phyloP scores from a whole-genome alignment of 352 stramenopile genomes.

The Phytophthora pisi region DNA sequence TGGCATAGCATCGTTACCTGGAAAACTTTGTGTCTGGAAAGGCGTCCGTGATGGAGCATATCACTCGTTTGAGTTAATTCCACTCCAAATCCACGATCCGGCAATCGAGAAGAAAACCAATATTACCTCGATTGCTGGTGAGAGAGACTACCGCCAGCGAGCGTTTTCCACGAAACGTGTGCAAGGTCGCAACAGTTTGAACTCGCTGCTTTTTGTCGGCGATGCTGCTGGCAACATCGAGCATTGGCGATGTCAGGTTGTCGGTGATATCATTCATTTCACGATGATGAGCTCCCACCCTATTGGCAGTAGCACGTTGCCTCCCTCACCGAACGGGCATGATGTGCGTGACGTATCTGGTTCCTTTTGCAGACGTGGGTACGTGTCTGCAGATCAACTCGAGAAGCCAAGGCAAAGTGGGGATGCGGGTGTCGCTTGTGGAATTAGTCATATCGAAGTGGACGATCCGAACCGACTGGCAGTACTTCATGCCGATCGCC shows the following conservation, averaged over 20 bases:
- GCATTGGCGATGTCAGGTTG: slow-evolving; percentile 78
- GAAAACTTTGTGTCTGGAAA: slow-evolving; percentile 69
- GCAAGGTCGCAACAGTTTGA: slow-evolving; percentile 45
- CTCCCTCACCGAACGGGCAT: slow-evolving; percentile 12
- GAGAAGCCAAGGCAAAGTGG: slow-evolving; percentile 13
- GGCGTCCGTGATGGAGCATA: slow-evolving; percentile 42
- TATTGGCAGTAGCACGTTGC: slow-evolving; percentile 12
- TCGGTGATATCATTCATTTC: slow-evolving; percentile 58
- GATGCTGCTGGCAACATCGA: slow-evolving; percentile 61
- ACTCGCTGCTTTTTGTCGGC: slow-evolving; percentile 82
- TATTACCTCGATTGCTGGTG: slow-evolving; percentile 78
- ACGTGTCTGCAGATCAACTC: slow-evolving; percentile 30
- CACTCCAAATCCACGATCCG: slow-evolving; percentile 56
- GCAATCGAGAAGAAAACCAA: slow-evolving; percentile 53
- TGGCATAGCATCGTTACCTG: slow-evolving; percentile 51
- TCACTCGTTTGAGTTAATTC: slow-evolving; percentile 53
- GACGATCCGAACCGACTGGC: slow-evolving; percentile 86
- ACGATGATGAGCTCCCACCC: slow-evolving; percentile 72
- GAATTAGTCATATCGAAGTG: slow-evolving; percentile 80
- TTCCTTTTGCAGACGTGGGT: slow-evolving; percentile 44
- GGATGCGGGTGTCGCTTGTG: slow-evolving; percentile 9
- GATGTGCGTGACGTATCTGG: slow-evolving; percentile 6
- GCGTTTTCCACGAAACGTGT: slow-evolving; percentile 66
- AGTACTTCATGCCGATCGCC: slow-evolving; percentile 55
- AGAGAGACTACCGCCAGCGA: slow-evolving; percentile 82